Base-by-base conservation (phyloP, 768 basidiomycete genomes). In the Pleurotus citrinopileatus region DNA sequence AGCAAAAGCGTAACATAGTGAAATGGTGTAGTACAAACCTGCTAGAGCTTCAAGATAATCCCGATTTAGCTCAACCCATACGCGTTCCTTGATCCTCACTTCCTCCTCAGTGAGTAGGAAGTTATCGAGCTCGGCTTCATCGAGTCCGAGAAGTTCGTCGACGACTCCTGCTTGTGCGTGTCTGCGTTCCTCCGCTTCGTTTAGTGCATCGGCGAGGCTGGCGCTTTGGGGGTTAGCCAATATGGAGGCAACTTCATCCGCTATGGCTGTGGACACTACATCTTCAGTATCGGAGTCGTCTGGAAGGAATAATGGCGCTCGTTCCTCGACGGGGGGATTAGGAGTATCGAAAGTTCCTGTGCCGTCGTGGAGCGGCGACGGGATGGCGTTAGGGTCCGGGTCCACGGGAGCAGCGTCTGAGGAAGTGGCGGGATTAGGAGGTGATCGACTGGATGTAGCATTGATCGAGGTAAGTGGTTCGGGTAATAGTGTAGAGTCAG, bases 31-130 rank as follows among this genome's bases (percentile, higher is more conserved):
- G 12, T 19, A 44, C 82, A 66, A 60, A 90, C 92, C 89, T 50
- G 93, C 94, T 28, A 95, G 75, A 13, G 87, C 85, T 65, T 94
- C 89, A 29, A 98, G 71, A 67, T 96, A 98, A 27, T 97, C 94
- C 60, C 80, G 80, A 67, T 97, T 97, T 62, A 93, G 75, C 70
- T 95, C 93, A 44, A 95, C 92, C 94, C 94, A 98, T 1, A 97
- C 83, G 9, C 91, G 84, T 66, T 93, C 91, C 67, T 91, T 98
- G 63, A 92, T 76, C 65, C 76, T 83, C 3, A 91, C 87, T 67
- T 96, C 94, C 20, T 87, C 88, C 29, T 87, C 86, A 6, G 78
- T 82, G 20, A 94, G 70, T 53, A 92, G 72, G 64, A 97, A 89
- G 22, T 74, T 75, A 65, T 96, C 88, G 38, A 97, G 76, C 65